Evolutionary conservation across 345 rosid genomes (phyloP).

Genomic region (Ailanthus altissimus): DNA sequence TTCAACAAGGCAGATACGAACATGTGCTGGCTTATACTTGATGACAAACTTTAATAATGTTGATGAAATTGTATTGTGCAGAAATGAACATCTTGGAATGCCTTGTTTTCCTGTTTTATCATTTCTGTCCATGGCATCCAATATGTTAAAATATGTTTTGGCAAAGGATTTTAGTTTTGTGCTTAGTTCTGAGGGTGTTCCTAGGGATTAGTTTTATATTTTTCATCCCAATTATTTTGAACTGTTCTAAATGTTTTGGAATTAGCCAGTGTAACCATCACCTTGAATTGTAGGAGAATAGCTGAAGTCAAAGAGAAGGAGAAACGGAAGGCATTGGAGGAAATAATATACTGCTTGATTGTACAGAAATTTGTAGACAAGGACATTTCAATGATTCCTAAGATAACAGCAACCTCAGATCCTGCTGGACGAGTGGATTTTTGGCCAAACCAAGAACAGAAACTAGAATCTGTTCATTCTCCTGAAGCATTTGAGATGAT

Average conservation of each 20-base stretch:
- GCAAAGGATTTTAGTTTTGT: neutral
- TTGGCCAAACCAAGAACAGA: conserved; percentile 93
- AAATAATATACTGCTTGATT: conserved; percentile 82
- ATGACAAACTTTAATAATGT: neutral
- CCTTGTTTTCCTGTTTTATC: neutral
- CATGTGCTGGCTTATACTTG: neutral
- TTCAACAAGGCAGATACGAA: neutral
- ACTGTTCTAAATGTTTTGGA: neutral
- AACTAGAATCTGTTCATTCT: conserved; percentile 85
- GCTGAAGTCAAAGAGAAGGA: conserved; percentile 86
- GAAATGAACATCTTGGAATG: neutral
- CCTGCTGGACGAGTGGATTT: conserved; percentile 78
- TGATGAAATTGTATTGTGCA: neutral
- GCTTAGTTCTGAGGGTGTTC: neutral
- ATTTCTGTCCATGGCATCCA: neutral
- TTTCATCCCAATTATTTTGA: neutral
- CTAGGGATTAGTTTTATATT: conserved; percentile 1
- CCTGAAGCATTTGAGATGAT: conserved; percentile 95
- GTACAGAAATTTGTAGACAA: conserved; percentile 71
- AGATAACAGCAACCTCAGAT: conserved; percentile 62
- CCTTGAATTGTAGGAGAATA: conserved; percentile 61
- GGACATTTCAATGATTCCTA: conserved; percentile 75
- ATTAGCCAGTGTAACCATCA: conserved; percentile 5
- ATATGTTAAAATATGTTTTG: conserved; percentile 1
- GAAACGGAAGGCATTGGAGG: conserved; percentile 60